Conservation (phyloP, 768 basidiomycete genomes). For the Imleria badia region DNA sequence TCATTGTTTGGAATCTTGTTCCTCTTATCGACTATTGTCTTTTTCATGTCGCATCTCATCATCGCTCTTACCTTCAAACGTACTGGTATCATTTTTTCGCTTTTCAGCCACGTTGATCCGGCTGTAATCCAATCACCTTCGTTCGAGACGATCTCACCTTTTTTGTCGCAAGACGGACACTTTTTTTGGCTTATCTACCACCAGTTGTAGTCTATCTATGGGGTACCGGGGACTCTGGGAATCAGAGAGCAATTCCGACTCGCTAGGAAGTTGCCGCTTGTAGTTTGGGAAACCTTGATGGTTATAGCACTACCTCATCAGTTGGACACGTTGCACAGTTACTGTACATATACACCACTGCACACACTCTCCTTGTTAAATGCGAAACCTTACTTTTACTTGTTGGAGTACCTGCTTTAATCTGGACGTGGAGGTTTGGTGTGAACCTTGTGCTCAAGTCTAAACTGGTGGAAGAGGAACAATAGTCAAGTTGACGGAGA, state of each 20-base stretch:
- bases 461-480: no score
- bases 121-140: conserved; percentile 10
- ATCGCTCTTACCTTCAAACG: neutral
- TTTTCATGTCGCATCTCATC: neutral
- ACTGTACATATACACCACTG: neutral
- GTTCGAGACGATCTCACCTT: conserved; percentile 14
- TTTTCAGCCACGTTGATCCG: conserved; percentile 9
- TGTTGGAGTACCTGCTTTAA: no score
- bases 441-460: no score
- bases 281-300: conserved; percentile 5
- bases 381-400: conserved; percentile 8
- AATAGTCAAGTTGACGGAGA: no score
- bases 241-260: neutral
- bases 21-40: neutral
- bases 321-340: neutral
- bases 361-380: conserved; percentile 12
- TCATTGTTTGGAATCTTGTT: neutral
- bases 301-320: neutral
- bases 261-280: conserved; percentile 6
- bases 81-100: conserved; percentile 1
- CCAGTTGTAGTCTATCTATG: conserved; percentile 4
- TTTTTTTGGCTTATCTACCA: neutral
- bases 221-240: conserved; percentile 4
- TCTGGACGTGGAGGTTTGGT: neutral
- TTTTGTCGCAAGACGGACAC: conserved; percentile 19